A percentile compares a stretch with the other conserved stretches of the same genome.
phyloP scores from a whole-genome alignment of 192 early-diverging fungal species.

The Rhizophlyctis rosea region DNA sequence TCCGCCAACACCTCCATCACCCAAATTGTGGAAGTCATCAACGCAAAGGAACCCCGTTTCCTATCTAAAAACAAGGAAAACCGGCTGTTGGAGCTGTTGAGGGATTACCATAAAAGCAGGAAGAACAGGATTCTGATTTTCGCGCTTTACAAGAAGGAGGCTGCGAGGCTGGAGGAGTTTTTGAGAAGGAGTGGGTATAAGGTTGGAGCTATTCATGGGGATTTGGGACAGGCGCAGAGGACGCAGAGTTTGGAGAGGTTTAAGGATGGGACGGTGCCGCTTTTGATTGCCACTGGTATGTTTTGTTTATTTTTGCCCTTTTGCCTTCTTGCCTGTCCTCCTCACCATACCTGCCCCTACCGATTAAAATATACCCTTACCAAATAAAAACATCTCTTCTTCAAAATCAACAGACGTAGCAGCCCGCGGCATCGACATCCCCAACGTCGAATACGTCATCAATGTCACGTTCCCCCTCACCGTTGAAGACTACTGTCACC shows the following conservation, averaged over 20 bases:
- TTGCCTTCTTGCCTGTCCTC: too few species aligned
- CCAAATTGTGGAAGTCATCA: conserved; percentile 89
- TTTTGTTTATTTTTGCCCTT: conserved; percentile 72
- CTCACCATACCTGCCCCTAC: neutral
- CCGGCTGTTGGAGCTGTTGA: conserved; percentile 70
- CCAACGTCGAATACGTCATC: conserved; percentile 92
- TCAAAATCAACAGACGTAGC: conserved; percentile 3
- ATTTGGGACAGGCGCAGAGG: conserved; percentile 82
- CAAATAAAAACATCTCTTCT: neutral
- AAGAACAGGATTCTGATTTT: conserved; percentile 92
- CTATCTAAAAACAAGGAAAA: conserved; percentile 73
- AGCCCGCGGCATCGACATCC: conserved; percentile 52
- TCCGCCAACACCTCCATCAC: conserved; percentile 80
- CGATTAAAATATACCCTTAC: neutral
- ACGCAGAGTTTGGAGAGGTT: conserved; percentile 76
- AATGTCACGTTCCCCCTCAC: conserved; percentile 97
- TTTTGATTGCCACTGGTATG: conserved; percentile 94
- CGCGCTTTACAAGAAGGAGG: conserved; percentile 97
- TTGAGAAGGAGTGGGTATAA: conserved; percentile 75
- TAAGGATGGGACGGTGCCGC: conserved; percentile 72
- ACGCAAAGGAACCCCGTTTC: too few species aligned
- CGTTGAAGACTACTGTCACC: conserved; percentile 75
- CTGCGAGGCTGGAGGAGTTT: conserved; percentile 70
- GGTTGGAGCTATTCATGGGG: conserved; percentile 86
- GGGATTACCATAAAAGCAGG: conserved; percentile 74